A percentile compares a stretch with the other conserved stretches of the same genome.
Conservation (phyloP, 192 early-diverging fungal genomes). For the Dimargaris xerosporica region DNA sequence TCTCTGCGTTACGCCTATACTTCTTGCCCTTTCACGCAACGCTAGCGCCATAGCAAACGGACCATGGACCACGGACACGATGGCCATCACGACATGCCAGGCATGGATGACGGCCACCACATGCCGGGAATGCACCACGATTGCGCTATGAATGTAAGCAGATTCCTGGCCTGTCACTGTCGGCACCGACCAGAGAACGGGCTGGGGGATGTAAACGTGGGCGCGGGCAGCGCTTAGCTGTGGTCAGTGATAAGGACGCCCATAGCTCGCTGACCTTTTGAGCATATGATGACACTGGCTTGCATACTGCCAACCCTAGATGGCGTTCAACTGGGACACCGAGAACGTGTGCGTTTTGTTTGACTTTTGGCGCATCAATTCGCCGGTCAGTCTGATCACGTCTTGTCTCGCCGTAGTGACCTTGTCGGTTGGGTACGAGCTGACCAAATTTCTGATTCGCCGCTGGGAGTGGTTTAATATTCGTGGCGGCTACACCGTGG, state of each 20-base stretch:
- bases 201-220: too few relatives aligned
- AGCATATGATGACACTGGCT: too few relatives aligned
- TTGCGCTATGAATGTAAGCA: constrained; percentile 10
- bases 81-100: background rate
- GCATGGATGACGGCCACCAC: constrained; percentile 2
- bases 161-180: too few relatives aligned
- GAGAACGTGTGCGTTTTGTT: constrained; percentile 65
- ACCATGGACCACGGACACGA: constrained; percentile 10
- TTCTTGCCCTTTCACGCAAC: background rate
- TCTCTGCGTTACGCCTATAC: background rate
- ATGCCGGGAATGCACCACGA: constrained; percentile 6
- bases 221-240: too few relatives aligned
- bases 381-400: constrained; percentile 31
- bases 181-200: too few relatives aligned
- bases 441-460: constrained; percentile 18
- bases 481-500: constrained; percentile 18
- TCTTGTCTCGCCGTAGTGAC: constrained; percentile 37
- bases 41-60: background rate
- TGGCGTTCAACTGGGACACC: constrained; percentile 64
- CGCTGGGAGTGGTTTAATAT: constrained; percentile 18
- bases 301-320: too few relatives aligned
- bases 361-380: constrained; percentile 55
- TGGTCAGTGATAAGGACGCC: too few relatives aligned
- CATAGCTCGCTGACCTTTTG: too few relatives aligned
- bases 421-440: constrained; percentile 35